Evolutionary conservation across 192 early-diverging fungal species (phyloP).

Genomic region (Coemansia sp.): DNA sequence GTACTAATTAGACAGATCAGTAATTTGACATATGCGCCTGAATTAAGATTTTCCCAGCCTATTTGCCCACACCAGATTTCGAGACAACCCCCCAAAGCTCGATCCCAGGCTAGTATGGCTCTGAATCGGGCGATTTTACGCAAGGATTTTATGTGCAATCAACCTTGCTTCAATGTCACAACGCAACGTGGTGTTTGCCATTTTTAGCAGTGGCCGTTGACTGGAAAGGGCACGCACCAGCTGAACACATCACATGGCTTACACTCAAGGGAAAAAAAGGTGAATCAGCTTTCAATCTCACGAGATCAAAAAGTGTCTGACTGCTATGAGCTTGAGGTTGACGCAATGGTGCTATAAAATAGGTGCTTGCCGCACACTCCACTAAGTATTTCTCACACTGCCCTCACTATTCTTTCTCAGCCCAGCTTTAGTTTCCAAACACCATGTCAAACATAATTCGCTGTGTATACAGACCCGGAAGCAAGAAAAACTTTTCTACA

Average conservation of each 20-base stretch:
- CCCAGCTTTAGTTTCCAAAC: not conserved
- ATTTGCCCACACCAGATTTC: not conserved
- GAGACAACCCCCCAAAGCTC: not conserved
- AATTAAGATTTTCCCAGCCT: not conserved
- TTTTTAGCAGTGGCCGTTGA: not conserved
- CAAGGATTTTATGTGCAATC: not conserved
- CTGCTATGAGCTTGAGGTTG: not conserved
- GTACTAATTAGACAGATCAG: conserved; percentile 22
- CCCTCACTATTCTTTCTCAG: not conserved
- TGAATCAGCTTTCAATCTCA: not conserved
- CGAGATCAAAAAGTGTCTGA: not conserved
- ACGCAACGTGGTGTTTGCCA: not conserved
- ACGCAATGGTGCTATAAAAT: not conserved
- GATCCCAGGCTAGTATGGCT: not conserved
- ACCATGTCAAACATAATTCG: not conserved
- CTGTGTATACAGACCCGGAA: not conserved
- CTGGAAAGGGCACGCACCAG: not conserved
- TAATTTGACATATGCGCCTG: conserved; percentile 49
- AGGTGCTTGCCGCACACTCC: not conserved
- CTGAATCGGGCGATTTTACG: not conserved
- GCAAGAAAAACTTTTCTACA: not conserved
- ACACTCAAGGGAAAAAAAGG: not conserved
- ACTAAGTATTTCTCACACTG: not conserved
- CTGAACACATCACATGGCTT: not conserved
- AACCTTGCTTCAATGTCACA: not conserved